A percentile compares a stretch with the other conserved stretches of the same genome.
These are phyloP conservation scores for Chaetomium tenue DNA, from an alignment of 495 filamentous ascomycete genomes.

Conservation along the genomic window DNA sequence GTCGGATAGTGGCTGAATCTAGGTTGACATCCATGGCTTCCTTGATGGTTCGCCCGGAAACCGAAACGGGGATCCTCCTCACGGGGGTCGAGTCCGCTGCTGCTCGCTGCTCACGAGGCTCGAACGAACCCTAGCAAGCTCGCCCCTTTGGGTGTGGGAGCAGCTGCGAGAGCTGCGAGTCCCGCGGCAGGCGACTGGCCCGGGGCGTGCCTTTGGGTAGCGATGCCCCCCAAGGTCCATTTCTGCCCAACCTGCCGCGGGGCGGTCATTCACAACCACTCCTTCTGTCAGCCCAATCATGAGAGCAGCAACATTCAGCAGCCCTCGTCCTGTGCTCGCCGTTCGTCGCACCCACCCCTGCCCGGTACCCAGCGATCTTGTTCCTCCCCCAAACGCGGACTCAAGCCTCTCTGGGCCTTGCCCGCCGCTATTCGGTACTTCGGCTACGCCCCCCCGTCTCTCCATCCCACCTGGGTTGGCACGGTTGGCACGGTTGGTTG, in stretches of 20 bases:
- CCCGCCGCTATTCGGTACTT: neutral
- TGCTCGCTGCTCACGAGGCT: conserved; percentile 31
- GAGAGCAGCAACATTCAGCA: conserved; percentile 22
- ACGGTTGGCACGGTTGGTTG: too few relatives aligned
- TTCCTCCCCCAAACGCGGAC: conserved; percentile 15
- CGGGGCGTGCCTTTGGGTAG: conserved; percentile 36
- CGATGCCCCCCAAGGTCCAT: conserved; percentile 35
- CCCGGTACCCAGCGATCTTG: conserved; percentile 20
- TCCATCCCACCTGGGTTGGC: conserved; percentile 10
- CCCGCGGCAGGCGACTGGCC: conserved; percentile 34
- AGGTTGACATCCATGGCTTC: conserved; percentile 7
- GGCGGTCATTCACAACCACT: conserved; percentile 36
- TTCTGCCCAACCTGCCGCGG: conserved; percentile 42
- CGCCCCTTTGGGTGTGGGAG: conserved; percentile 32
- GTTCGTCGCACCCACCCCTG: conserved; percentile 6
- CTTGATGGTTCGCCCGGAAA: conserved; percentile 10
- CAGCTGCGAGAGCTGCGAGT: conserved; percentile 18
- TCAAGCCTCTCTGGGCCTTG: neutral
- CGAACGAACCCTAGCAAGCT: conserved; percentile 28
- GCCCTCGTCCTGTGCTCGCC: conserved; percentile 12
- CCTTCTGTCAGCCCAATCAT: conserved; percentile 34
- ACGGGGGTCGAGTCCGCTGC: conserved; percentile 18
- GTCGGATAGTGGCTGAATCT: conserved; percentile 22
- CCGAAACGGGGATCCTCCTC: conserved; percentile 23
- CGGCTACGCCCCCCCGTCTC: conserved; percentile 27